Percentiles rank a stretch among this genome's conserved stretches.
Conservation (phyloP, 129 eudicot species). For the Logfia minima region DNA sequence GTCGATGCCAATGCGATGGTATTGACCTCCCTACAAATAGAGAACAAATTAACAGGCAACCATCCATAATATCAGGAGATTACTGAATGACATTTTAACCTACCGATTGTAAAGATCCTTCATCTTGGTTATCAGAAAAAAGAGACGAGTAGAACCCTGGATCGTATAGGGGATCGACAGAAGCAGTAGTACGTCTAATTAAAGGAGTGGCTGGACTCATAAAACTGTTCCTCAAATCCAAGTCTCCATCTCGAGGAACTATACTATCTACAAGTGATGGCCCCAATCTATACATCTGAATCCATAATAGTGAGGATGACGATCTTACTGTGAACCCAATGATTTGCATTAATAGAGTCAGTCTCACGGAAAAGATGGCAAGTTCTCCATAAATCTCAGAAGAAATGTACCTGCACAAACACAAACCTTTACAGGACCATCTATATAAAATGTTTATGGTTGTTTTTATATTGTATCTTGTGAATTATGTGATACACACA, state of each 20-base stretch:
- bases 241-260: slow-evolving; percentile 70
- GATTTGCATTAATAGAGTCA: slow-evolving; percentile 77
- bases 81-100: slow-evolving; percentile 5
- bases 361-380: slow-evolving; percentile 67
- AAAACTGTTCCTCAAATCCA: slow-evolving; percentile 83
- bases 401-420: slow-evolving; percentile 67
- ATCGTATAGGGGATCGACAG: slow-evolving; percentile 75
- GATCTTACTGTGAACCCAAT: slow-evolving; percentile 74
- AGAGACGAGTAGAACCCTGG: slow-evolving; percentile 75
- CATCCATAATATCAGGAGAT: slow-evolving; percentile 17
- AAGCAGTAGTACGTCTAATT: slow-evolving; percentile 54
- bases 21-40: slow-evolving; percentile 45
- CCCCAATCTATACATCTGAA: slow-evolving; percentile 97
- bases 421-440: slow-evolving; percentile 19
- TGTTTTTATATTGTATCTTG: not conserved
- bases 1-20: slow-evolving; percentile 42
- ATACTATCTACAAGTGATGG: slow-evolving; percentile 62
- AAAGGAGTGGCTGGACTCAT: slow-evolving; percentile 72
- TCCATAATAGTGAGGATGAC: slow-evolving; percentile 80
- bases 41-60: slow-evolving; percentile 19
- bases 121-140: slow-evolving; percentile 64
- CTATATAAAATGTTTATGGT: too few species aligned
- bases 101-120: slow-evolving; percentile 51
- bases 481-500: not conserved
- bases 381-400: slow-evolving; percentile 62